Conservation (phyloP, 768 basidiomycete genomes). For the Auriculariales sp. region DNA sequence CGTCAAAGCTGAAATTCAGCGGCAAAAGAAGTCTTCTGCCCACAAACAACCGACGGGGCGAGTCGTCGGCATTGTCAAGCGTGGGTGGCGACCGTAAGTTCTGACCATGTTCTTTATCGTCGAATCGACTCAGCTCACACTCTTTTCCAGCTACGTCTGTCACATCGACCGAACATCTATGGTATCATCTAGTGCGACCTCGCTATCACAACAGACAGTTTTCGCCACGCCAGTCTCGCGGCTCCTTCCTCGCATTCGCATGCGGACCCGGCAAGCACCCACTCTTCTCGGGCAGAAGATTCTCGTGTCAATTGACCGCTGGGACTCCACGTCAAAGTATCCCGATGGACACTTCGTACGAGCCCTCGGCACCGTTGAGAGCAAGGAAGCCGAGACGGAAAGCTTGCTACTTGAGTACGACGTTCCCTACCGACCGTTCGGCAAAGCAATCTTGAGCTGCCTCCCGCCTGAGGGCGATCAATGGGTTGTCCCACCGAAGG, state of each 20-base stretch:
- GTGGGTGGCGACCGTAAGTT: constrained; percentile 87
- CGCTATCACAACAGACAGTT: constrained; percentile 76
- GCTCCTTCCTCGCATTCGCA: constrained; percentile 80
- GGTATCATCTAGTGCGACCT: constrained; percentile 60
- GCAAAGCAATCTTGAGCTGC: constrained; percentile 87
- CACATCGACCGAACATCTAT: constrained; percentile 87
- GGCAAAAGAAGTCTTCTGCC: constrained; percentile 25
- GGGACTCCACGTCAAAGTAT: constrained; percentile 77
- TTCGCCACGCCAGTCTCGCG: constrained; percentile 90
- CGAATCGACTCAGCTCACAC: constrained; percentile 1
- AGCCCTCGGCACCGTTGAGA: constrained; percentile 77
- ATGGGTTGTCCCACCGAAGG: constrained; percentile 86
- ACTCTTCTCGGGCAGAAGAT: constrained; percentile 84
- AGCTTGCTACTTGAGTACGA: constrained; percentile 88
- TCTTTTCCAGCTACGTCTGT: constrained; percentile 61
- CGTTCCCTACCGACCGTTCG: constrained; percentile 91
- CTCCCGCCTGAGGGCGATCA: constrained; percentile 76
- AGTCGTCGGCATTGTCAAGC: constrained; percentile 82
- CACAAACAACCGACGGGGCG: constrained; percentile 85
- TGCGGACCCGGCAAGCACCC: constrained; percentile 90
- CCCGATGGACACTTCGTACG: constrained; percentile 97
- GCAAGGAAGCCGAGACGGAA: constrained; percentile 94
- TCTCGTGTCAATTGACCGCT: constrained; percentile 85
- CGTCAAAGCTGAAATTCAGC: constrained; percentile 20
- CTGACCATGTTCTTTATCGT: neutral